Evolutionary conservation across 805 yeast species (phyloP).

Genomic region (Phaffomyces opuntiae): DNA sequence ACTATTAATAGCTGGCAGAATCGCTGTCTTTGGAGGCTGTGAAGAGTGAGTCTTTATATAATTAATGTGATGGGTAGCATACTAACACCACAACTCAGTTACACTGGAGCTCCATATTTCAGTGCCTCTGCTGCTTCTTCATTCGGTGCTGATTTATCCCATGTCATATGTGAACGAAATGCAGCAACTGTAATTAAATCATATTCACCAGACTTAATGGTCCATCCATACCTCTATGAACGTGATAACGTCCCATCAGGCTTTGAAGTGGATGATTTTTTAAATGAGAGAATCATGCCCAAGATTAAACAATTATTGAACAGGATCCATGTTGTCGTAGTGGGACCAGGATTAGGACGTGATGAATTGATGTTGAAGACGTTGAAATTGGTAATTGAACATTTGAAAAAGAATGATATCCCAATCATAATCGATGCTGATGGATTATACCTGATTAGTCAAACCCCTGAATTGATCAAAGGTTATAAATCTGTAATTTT

Average conservation of each 20-base stretch:
- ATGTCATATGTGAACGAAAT: constrained; percentile 72
- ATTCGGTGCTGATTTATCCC: constrained; percentile 84
- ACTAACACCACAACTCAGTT: constrained; percentile 27
- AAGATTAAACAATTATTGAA: constrained; percentile 49
- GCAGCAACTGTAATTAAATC: constrained; percentile 81
- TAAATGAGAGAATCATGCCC: constrained; percentile 43
- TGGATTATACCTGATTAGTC: constrained; percentile 61
- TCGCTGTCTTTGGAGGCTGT: constrained; percentile 88
- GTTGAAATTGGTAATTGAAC: constrained; percentile 46
- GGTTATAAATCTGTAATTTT: constrained; percentile 57
- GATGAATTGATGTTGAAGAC: constrained; percentile 60
- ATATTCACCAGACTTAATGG: constrained; percentile 92
- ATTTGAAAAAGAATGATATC: constrained; percentile 45
- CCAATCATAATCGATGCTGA: constrained; percentile 92
- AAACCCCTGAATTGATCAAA: constrained; percentile 45
- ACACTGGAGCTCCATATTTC: constrained; percentile 95
- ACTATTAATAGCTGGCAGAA: constrained; percentile 52
- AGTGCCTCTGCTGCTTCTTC: constrained; percentile 79
- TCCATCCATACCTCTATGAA: constrained; percentile 80
- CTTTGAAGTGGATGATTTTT: constrained; percentile 19
- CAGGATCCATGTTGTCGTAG: constrained; percentile 72
- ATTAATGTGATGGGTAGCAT: too few species aligned
- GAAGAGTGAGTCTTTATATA: constrained; percentile 46
- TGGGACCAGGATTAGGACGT: constrained; percentile 94
- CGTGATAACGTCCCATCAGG: constrained; percentile 18